A percentile compares a stretch with the other conserved stretches of the same genome.
Evolutionary conservation across 2,329 filamentous ascomycete genomes (phyloP).

Genomic region (Ophiostoma angusticollis): DNA sequence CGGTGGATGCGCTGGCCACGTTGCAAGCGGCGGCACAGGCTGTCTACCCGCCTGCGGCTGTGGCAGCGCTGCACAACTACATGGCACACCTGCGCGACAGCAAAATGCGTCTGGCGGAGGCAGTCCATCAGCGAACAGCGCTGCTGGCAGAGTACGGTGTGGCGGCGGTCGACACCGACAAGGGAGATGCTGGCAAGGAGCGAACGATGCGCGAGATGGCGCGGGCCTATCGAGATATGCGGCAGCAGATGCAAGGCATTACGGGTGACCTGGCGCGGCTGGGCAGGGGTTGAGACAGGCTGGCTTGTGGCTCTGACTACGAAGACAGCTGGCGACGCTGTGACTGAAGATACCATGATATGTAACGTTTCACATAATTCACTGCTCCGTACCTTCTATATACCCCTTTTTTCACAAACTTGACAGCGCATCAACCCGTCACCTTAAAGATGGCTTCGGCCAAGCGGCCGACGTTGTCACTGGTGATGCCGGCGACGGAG

Average conservation of each 20-base stretch:
- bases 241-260: conserved; percentile 35
- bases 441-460: conserved; percentile 78
- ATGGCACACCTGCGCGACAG: conserved; percentile 36
- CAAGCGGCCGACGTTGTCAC: conserved; percentile 63
- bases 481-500: conserved; percentile 74
- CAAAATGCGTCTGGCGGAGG: conserved; percentile 31
- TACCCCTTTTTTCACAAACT: not conserved
- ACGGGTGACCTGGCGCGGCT: conserved; percentile 30
- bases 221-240: conserved; percentile 37
- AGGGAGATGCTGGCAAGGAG: conserved; percentile 25
- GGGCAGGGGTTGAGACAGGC: too few species aligned
- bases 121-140: conserved; percentile 26
- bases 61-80: conserved; percentile 33
- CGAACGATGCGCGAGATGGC: conserved; percentile 41
- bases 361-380: too few species aligned
- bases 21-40: conserved; percentile 24
- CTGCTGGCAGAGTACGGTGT: conserved; percentile 40
- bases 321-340: too few species aligned
- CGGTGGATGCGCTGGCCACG: conserved; percentile 25
- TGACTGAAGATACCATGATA: too few species aligned
- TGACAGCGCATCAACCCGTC: too few species aligned
- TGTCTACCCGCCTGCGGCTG: conserved; percentile 33
- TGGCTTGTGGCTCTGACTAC: too few species aligned
- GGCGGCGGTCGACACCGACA: conserved; percentile 26
- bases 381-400: too few species aligned